phyloP scores from a whole-genome alignment of 1,139 yeast species.

The Lodderomyces oxycetoniae region DNA sequence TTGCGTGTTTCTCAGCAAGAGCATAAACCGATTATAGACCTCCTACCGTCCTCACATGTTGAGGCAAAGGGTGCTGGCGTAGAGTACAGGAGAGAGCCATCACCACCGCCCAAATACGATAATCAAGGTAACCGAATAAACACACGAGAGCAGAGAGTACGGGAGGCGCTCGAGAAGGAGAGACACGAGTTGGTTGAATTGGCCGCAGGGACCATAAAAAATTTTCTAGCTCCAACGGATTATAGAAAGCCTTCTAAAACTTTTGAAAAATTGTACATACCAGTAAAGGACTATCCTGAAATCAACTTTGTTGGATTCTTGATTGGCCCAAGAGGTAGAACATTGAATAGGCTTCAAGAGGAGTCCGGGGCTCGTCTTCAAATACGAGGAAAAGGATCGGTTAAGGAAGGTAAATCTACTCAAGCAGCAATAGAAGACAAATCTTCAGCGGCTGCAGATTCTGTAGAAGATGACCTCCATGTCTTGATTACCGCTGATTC shows the following conservation, averaged over 20 bases:
- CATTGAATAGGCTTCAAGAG: conserved; percentile 73
- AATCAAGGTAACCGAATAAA: conserved; percentile 75
- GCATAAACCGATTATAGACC: conserved; percentile 37
- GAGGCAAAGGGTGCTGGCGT: conserved; percentile 17
- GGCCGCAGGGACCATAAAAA: conserved; percentile 71
- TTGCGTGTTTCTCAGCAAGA: conserved; percentile 49
- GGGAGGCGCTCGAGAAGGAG: conserved; percentile 66
- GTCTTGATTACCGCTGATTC: conserved; percentile 83
- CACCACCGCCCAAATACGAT: conserved; percentile 94
- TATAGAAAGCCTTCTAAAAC: conserved; percentile 69
- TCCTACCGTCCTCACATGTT: conserved; percentile 34
- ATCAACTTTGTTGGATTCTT: conserved; percentile 88
- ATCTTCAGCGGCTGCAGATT: conserved; percentile 14
- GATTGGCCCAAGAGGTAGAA: conserved; percentile 94
- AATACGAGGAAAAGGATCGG: conserved; percentile 91
- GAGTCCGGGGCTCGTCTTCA: conserved; percentile 84
- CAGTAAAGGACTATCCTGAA: conserved; percentile 83
- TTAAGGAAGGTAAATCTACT: conserved; percentile 76
- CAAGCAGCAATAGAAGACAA: conserved; percentile 23
- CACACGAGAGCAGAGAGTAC: conserved; percentile 69
- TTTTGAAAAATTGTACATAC: conserved; percentile 78
- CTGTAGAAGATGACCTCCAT: conserved; percentile 68
- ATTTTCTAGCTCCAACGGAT: conserved; percentile 75
- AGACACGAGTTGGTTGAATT: conserved; percentile 70
- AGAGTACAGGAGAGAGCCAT: conserved; percentile 56